Percentiles rank a stretch among this genome's conserved stretches.
phyloP scores from a whole-genome alignment of 495 filamentous ascomycete species.

The Clohesyomyces aquaticus region DNA sequence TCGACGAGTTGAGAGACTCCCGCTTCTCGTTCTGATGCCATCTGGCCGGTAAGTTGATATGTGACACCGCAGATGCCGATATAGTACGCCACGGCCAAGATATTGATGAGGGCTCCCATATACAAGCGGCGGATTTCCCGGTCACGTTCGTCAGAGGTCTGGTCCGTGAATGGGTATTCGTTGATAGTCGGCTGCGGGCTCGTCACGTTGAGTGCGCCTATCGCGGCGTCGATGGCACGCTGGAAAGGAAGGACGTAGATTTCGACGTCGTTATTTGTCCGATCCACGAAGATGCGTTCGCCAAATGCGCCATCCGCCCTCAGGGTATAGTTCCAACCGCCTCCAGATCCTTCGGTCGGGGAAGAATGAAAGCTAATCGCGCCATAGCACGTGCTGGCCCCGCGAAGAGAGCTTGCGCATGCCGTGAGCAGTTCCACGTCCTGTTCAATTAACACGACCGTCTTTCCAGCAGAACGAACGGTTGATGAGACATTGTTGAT shows the following conservation, averaged over 20 bases:
- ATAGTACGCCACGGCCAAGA: constrained; percentile 70
- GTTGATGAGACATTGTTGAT: constrained; percentile 63
- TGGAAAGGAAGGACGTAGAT: constrained; percentile 78
- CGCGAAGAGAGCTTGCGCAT: constrained; percentile 70
- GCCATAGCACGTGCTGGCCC: constrained; percentile 72
- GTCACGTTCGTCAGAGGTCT: constrained; percentile 65
- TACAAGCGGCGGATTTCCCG: constrained; percentile 65
- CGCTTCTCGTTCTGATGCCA: constrained; percentile 50
- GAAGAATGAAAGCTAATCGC: constrained; percentile 76
- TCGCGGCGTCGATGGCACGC: constrained; percentile 72
- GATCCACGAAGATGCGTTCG: constrained; percentile 60
- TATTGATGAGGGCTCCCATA: constrained; percentile 68
- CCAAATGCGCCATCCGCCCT: constrained; percentile 69
- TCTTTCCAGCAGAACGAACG: constrained; percentile 57
- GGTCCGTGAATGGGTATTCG: constrained; percentile 74
- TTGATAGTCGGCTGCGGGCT: constrained; percentile 47
- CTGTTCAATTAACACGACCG: constrained; percentile 56
- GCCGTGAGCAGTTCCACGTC: constrained; percentile 59
- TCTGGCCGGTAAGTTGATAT: constrained; percentile 60
- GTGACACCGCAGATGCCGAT: constrained; percentile 75
- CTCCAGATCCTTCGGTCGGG: constrained; percentile 65
- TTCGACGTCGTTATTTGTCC: constrained; percentile 67
- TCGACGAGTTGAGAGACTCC: constrained; percentile 51
- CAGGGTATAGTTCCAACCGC: constrained; percentile 84
- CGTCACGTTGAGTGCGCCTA: constrained; percentile 56